Conservation (phyloP, 2,329 filamentous ascomycete genomes). For the Xylariaceae sp. region DNA sequence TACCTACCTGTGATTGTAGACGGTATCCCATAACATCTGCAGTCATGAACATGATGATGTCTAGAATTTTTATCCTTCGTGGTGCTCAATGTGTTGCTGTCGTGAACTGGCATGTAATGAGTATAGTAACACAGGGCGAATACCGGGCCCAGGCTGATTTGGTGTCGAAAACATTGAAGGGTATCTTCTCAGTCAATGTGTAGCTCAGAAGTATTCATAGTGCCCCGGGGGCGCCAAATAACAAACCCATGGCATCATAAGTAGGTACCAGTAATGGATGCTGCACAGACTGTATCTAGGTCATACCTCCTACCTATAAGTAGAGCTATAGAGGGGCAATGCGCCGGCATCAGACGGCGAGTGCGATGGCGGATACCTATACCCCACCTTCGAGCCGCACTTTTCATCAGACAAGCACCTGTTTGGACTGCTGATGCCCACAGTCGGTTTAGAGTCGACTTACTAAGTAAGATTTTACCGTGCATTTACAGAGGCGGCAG, state of each 20-base stretch:
- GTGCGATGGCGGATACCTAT: not conserved
- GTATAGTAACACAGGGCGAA: not conserved
- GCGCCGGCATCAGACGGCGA: too few relatives aligned
- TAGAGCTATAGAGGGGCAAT: too few relatives aligned
- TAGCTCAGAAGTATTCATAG: conserved; percentile 9
- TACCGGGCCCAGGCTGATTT: not conserved
- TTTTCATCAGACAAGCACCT: not conserved
- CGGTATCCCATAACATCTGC: not conserved
- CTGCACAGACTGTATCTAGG: too few relatives aligned
- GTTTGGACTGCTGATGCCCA: not conserved
- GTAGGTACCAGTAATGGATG: too few relatives aligned
- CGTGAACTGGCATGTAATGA: not conserved
- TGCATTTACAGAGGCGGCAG: too few relatives aligned
- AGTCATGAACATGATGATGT: not conserved
- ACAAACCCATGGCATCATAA: too few relatives aligned
- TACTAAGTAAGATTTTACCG: not conserved
- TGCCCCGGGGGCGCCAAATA: too few relatives aligned
- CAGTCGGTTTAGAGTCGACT: conserved; percentile 4
- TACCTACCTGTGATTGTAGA: conserved; percentile 6
- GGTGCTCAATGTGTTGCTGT: not conserved
- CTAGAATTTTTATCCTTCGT: not conserved
- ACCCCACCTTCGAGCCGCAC: not conserved
- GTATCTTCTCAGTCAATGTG: not conserved
- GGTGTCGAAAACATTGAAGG: not conserved
- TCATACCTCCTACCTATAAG: not conserved